Conservation (phyloP, 208 protist species). For the Entamoeba dispar region DNA sequence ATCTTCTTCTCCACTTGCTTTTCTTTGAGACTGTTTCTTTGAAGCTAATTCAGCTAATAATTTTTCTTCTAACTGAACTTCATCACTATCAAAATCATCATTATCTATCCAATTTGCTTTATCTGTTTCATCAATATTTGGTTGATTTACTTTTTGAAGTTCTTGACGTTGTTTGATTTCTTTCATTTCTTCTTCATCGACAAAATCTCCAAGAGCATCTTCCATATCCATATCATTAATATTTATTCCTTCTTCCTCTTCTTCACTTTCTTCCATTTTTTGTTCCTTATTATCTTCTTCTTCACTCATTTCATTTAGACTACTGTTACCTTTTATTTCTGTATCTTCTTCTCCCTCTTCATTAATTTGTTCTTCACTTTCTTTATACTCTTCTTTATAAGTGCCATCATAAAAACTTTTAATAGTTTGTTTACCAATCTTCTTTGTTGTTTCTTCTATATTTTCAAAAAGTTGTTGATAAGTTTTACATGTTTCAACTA, state of each 20-base stretch:
- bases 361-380: background rate
- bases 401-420: background rate
- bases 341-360: background rate
- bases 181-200: background rate
- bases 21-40: background rate
- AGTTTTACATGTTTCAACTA: background rate
- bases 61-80: background rate
- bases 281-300: no score
- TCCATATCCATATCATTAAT: background rate
- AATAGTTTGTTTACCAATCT: background rate
- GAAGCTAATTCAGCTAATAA: background rate
- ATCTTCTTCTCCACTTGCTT: background rate
- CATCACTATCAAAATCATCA: background rate
- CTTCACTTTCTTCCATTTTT: background rate
- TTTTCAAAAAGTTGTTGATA: background rate
- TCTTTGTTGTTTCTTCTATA: background rate
- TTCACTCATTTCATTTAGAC: background rate
- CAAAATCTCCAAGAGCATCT: background rate
- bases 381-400: background rate
- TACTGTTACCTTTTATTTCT: no score
- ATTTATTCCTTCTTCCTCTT: background rate
- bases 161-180: no score
- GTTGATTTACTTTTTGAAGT: no score
- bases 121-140: no score
- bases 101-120: background rate